Evolutionary conservation across 306 rosid species (phyloP), one percentile per base, ranked within the genome.

Genomic region (Vicia faba): DNA sequence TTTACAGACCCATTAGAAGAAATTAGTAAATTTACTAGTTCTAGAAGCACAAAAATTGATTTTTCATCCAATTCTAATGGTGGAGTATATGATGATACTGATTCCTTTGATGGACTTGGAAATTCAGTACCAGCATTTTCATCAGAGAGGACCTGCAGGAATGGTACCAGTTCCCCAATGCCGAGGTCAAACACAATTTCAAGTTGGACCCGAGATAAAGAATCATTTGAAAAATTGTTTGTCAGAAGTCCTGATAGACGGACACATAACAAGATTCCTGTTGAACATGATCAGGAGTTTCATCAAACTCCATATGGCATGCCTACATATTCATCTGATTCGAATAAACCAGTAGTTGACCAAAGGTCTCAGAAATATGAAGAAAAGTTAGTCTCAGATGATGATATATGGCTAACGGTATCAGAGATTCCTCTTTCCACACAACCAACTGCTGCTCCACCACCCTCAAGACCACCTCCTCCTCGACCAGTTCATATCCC

Each of bases 391-490:
- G 96, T 85, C 61, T 68, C 88, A 14, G 70, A 71, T 45, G 84
- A 88, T 68, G 87, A 88, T 72, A 66, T 86, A 73, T 93, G 97
- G 99, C 83, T 93, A 72, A 85, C 84, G 19, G 99, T 93, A 65
- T 90, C 92, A 3, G 97, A 93, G 85, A 66, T 93, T 86, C 97
- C 96, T 75, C 96, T 93, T 74, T 79, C 79, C 64, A 93, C 99
- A 66, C 95, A 82, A 49, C 96, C 99, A 60, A 90, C 97, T 41
- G 74, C 78, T 83, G 96, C 97, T 81, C 99, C 97, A 57, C 97
- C 99, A 67, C 99, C 99, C 70, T 90, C 96, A 77, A 88, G 97
- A 78, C 96, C 98, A 4, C 98, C 99, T 51, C 99, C 99, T 84
- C 99, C 99, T 36, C 81, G 84, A 56, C 97, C 99, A 7, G 95